These are phyloP conservation scores for Arthrobotrys sinensis DNA, from an alignment of 2,329 filamentous ascomycete species.

Conservation along the genomic window DNA sequence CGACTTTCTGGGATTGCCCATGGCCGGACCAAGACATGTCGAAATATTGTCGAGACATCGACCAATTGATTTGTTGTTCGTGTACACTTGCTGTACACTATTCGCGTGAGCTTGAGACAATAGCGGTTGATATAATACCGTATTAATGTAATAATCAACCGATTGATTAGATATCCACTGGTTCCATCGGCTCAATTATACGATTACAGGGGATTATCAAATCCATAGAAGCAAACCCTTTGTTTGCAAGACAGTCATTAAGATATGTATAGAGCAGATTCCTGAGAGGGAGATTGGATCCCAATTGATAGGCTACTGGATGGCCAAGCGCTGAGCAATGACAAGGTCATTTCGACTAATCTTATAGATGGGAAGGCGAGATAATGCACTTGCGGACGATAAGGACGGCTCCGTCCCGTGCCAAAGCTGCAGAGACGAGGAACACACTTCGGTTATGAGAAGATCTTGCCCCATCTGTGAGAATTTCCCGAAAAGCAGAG, in stretches of 20 bases:
- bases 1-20: neutral
- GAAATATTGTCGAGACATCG: neutral
- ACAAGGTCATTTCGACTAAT: neutral
- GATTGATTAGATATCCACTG: no score
- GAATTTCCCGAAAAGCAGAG: constrained; percentile 13
- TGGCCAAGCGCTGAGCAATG: neutral
- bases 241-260: neutral
- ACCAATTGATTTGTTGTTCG: no score
- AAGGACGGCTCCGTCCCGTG: constrained; percentile 7
- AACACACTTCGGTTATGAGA: constrained; percentile 12
- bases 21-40: neutral
- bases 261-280: neutral
- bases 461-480: constrained; percentile 9
- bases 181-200: no score
- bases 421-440: constrained; percentile 8
- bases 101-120: no score
- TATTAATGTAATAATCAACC: no score
- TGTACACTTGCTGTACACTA: no score
- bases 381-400: constrained; percentile 4
- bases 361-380: constrained; percentile 17
- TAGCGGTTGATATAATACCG: no score
- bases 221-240: no score
- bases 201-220: no score
- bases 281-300: neutral
- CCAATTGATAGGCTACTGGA: constrained; percentile 4